phyloP scores from a whole-genome alignment of 129 eudicot species.

The Helichrysum umbraculigerum region DNA sequence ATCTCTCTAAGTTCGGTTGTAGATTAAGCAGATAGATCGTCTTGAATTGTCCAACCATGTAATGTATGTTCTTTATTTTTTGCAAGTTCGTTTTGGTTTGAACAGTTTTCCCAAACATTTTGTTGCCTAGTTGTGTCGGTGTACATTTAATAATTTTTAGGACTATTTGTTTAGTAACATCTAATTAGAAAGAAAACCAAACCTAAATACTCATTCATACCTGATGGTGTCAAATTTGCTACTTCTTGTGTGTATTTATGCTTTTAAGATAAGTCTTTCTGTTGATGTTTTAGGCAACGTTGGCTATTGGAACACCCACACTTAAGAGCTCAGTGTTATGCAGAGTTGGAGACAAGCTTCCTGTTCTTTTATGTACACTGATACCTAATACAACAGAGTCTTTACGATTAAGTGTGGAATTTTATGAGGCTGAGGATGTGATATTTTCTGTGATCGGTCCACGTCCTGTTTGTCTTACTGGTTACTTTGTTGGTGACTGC shows the following conservation, averaged over 20 bases:
- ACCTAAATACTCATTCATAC: too few species aligned
- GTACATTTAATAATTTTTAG: background rate
- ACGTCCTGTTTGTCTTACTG: constrained; percentile 77
- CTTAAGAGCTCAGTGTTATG: constrained; percentile 68
- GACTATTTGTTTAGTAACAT: too few species aligned
- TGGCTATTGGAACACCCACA: constrained; percentile 60
- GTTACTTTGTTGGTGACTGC: constrained; percentile 51
- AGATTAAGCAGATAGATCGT: too few species aligned
- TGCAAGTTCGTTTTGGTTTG: too few species aligned
- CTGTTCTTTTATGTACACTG: constrained; percentile 75
- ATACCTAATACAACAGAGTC: constrained; percentile 69
- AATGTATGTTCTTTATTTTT: too few species aligned
- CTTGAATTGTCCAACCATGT: too few species aligned
- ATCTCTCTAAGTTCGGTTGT: too few species aligned
- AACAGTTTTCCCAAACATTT: too few species aligned
- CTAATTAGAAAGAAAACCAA: too few species aligned
- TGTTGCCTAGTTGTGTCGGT: background rate
- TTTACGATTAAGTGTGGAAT: constrained; percentile 74
- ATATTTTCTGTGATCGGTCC: constrained; percentile 89
- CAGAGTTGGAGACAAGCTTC: constrained; percentile 71
- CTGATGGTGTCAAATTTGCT: too few species aligned
- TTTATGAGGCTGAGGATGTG: constrained; percentile 76
- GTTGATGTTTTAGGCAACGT: constrained; percentile 58
- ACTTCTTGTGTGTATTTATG: too few species aligned
- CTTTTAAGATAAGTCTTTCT: background rate